Conservation (phyloP, 441 rosid genomes). For the Populus trichocarpa region DNA sequence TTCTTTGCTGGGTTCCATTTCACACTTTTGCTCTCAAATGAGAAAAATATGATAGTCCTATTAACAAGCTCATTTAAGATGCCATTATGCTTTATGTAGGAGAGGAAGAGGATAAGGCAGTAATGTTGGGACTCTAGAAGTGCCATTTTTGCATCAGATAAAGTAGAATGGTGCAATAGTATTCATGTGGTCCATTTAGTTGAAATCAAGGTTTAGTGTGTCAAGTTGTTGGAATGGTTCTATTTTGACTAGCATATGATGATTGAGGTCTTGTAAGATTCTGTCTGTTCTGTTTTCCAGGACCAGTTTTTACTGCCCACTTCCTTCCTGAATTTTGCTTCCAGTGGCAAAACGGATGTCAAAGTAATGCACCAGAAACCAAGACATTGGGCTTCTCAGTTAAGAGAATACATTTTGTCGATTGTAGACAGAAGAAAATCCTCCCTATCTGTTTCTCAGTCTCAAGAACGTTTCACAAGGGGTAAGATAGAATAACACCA, state of each 20-base stretch:
- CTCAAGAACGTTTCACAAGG: conserved; percentile 33
- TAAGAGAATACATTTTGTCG: conserved; percentile 50
- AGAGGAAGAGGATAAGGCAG: background rate
- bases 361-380: conserved; percentile 32
- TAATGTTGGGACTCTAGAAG: background rate
- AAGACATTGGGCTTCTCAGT: conserved; percentile 60
- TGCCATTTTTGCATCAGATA: background rate
- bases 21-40: background rate
- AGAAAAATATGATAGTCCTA: background rate
- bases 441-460: conserved; percentile 37
- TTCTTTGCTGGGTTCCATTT: background rate
- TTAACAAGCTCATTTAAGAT: too few species aligned
- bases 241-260: conserved; percentile 8
- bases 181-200: background rate
- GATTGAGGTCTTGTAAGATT: conserved; percentile 9
- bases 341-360: conserved; percentile 30
- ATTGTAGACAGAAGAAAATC: conserved; percentile 51
- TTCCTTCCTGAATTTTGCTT: conserved; percentile 51
- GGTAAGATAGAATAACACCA: conserved; percentile 30
- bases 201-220: background rate
- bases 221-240: background rate
- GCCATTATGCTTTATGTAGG: too few species aligned
- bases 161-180: background rate
- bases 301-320: conserved; percentile 39
- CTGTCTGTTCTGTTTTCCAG: conserved; percentile 43